Percentiles rank a stretch among this genome's conserved stretches.
These are phyloP conservation scores for Geranium brycei DNA, from an alignment of 345 rosid genomes.

Conservation along the genomic window DNA sequence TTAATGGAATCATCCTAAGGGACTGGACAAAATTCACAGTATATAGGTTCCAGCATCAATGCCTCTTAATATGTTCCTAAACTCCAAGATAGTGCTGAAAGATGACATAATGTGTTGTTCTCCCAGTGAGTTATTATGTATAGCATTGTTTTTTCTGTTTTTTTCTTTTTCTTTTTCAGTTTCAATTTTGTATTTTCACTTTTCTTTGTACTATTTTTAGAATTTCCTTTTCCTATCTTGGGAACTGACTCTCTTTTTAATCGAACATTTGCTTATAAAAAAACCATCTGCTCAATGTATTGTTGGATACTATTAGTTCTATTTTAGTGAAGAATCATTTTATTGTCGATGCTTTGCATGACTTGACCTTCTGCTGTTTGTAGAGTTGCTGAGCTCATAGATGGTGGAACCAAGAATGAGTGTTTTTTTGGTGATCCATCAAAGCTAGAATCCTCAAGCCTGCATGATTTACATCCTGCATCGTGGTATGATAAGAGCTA, in stretches of 20 bases:
- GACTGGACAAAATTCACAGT: neutral
- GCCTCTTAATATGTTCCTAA: neutral
- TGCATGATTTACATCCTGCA: slow-evolving; percentile 18
- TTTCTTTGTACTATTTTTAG: no score
- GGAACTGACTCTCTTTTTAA: no score
- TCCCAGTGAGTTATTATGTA: neutral
- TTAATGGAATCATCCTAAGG: neutral
- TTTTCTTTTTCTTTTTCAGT: no score
- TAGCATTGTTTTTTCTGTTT: neutral
- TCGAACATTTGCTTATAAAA: no score
- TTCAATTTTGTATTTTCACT: no score
- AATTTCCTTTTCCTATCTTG: no score
- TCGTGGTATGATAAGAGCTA: slow-evolving; percentile 20
- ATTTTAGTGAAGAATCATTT: neutral
- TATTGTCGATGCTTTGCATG: slow-evolving; percentile 1
- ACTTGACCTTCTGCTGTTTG: slow-evolving; percentile 2
- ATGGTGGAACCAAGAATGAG: slow-evolving; percentile 5
- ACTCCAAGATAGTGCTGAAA: neutral
- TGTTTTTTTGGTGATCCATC: slow-evolving; percentile 17
- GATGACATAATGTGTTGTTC: neutral
- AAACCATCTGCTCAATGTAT: no score
- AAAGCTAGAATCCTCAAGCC: slow-evolving; percentile 13
- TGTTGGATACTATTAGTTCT: neutral
- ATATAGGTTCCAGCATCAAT: neutral
- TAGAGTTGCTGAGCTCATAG: slow-evolving; percentile 19